Percentiles rank a stretch among this genome's conserved stretches.
Conservation (phyloP, 495 filamentous ascomycete genomes). For the Aspergillus sparsus region DNA sequence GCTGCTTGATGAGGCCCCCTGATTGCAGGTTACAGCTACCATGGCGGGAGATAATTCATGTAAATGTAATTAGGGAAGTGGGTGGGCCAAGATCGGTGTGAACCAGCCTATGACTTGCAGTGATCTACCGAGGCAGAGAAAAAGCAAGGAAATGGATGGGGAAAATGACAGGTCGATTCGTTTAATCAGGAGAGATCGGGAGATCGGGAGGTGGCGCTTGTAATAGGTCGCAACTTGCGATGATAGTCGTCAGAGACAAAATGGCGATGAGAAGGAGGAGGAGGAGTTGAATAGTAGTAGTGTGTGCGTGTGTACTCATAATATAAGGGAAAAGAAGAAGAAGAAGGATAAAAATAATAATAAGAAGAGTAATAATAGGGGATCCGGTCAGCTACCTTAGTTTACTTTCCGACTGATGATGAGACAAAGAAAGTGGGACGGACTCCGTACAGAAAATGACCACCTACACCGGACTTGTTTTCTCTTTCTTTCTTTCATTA, state of each 20-base stretch:
- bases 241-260: too few relatives aligned
- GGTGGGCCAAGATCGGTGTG: conserved; percentile 5
- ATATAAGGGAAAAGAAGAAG: background rate
- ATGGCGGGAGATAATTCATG: background rate
- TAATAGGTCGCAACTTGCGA: too few relatives aligned
- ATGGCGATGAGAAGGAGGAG: too few relatives aligned
- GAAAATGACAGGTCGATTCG: background rate
- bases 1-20: conserved; percentile 1
- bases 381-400: background rate
- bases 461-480: too few relatives aligned
- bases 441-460: too few relatives aligned
- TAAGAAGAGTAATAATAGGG: background rate
- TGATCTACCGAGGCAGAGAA: background rate
- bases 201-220: background rate
- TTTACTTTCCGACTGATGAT: too few relatives aligned
- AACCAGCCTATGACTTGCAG: background rate
- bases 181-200: background rate
- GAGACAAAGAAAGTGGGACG: too few relatives aligned
- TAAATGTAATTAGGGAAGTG: background rate
- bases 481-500: too few relatives aligned
- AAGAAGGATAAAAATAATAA: background rate
- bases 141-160: background rate
- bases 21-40: background rate
- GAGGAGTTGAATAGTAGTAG: too few relatives aligned
- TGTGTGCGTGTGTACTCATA: too few relatives aligned